These are phyloP conservation scores for Komagataea norvegica DNA, from an alignment of 1,139 yeast species.

Conservation along the genomic window DNA sequence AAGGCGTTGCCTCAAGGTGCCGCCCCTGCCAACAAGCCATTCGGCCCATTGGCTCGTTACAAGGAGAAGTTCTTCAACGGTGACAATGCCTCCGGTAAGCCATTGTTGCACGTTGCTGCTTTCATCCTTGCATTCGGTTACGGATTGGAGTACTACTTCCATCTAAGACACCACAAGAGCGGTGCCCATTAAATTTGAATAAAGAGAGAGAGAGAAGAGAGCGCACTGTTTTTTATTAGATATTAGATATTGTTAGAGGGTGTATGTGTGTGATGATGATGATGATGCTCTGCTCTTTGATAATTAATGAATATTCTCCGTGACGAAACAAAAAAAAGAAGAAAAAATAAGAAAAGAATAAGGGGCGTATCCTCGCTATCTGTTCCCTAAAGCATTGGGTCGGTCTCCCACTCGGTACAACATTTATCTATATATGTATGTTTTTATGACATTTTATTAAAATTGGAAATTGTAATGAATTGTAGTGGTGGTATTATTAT, in stretches of 20 bases:
- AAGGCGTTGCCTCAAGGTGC: conserved; percentile 94
- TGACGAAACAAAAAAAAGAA: neutral
- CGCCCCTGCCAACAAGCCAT: conserved; percentile 68
- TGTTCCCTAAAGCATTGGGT: neutral
- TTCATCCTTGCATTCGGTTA: conserved; percentile 75
- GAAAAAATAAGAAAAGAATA: too few species aligned
- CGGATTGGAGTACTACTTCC: conserved; percentile 92
- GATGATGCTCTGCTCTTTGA: too few species aligned
- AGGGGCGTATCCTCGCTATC: too few species aligned
- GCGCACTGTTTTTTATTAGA: too few species aligned
- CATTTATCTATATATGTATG: neutral
- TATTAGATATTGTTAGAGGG: too few species aligned
- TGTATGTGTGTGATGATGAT: too few species aligned
- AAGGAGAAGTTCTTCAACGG: conserved; percentile 76
- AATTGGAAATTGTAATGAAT: too few species aligned
- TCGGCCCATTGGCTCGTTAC: conserved; percentile 70
- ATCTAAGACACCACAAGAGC: conserved; percentile 53
- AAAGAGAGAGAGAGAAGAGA: neutral
- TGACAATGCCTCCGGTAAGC: conserved; percentile 75
- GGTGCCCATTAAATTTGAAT: conserved; percentile 23
- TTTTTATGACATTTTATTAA: neutral
- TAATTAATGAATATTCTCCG: too few species aligned
- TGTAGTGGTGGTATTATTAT: too few species aligned
- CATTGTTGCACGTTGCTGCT: conserved; percentile 72
- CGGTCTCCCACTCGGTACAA: too few species aligned